These are phyloP conservation scores for Alloascoidea africana DNA, from an alignment of 805 yeast species.

Conservation along the genomic window DNA sequence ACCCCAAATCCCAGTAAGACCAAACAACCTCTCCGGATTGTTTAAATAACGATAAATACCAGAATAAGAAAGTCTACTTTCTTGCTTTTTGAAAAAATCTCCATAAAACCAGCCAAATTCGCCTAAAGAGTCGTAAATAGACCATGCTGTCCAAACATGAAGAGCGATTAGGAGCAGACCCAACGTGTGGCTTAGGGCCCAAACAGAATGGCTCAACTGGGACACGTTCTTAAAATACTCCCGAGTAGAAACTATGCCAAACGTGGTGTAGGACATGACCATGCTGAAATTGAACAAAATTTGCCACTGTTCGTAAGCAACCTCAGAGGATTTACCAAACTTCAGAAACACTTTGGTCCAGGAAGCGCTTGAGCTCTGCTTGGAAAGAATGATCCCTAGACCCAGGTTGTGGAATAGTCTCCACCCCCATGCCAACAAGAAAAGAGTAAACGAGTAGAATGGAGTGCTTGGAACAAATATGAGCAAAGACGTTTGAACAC, in stretches of 20 bases:
- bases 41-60: slow-evolving; percentile 74
- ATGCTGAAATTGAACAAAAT: slow-evolving; percentile 37
- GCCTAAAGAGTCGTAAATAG: slow-evolving; percentile 58
- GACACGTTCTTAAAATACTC: slow-evolving; percentile 10
- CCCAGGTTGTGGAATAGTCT: slow-evolving; percentile 36
- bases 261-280: slow-evolving; percentile 41
- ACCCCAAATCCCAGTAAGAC: slow-evolving; percentile 74
- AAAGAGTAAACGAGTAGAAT: slow-evolving; percentile 17
- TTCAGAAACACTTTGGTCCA: slow-evolving; percentile 53
- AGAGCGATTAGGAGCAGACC: slow-evolving; percentile 40
- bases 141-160: slow-evolving; percentile 55
- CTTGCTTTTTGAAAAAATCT: slow-evolving; percentile 55
- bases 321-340: slow-evolving; percentile 45
- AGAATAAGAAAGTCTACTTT: slow-evolving; percentile 45
- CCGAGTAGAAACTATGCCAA: slow-evolving; percentile 19
- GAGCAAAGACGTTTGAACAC: slow-evolving; percentile 25
- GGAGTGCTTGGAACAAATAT: slow-evolving; percentile 15
- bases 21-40: slow-evolving; percentile 69
- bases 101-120: slow-evolving; percentile 88
- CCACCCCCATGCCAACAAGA: slow-evolving; percentile 27
- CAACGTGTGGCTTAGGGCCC: slow-evolving; percentile 37
- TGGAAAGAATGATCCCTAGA: slow-evolving; percentile 33
- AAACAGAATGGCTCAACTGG: slow-evolving; percentile 17
- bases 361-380: slow-evolving; percentile 43
- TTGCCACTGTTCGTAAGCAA: slow-evolving; percentile 64